These are phyloP conservation scores for Leishmania martiniquensis DNA, from an alignment of 208 protist species.

Conservation along the genomic window DNA sequence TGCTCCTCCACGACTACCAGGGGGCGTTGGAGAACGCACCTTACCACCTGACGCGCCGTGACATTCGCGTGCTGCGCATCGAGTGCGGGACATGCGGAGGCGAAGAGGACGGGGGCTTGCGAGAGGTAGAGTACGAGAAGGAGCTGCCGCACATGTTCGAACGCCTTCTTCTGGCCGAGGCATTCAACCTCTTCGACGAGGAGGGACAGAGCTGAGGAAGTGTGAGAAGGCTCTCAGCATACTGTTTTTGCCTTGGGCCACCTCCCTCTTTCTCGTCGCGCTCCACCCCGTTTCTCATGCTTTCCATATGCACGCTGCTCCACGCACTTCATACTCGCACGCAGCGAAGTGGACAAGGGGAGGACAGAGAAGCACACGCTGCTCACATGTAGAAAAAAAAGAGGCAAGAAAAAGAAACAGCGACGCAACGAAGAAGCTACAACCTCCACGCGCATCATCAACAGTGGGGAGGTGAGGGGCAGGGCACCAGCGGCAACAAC, in stretches of 20 bases:
- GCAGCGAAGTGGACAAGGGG: background rate
- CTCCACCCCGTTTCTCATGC: background rate
- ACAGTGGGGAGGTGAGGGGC: background rate
- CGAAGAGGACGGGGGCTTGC: slow-evolving; percentile 18
- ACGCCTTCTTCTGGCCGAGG: slow-evolving; percentile 67
- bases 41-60: slow-evolving; percentile 82
- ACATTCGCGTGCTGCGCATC: slow-evolving; percentile 70
- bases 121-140: slow-evolving; percentile 74
- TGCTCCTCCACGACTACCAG: slow-evolving; percentile 71
- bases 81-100: slow-evolving; percentile 54
- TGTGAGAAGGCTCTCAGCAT: no score
- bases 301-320: background rate
- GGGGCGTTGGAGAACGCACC: slow-evolving; percentile 69
- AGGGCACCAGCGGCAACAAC: background rate
- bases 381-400: slow-evolving; percentile 9
- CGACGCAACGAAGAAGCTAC: no score
- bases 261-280: background rate
- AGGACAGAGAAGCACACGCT: background rate
- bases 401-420: background rate
- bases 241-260: background rate
- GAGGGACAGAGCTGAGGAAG: slow-evolving; percentile 16
- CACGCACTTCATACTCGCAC: background rate
- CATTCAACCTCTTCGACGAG: slow-evolving; percentile 72
- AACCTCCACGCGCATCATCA: background rate
- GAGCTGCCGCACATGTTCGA: slow-evolving; percentile 80